Evolutionary conservation across 78 protist species (phyloP).

Genomic region (Dictyostelium capitatum): DNA sequence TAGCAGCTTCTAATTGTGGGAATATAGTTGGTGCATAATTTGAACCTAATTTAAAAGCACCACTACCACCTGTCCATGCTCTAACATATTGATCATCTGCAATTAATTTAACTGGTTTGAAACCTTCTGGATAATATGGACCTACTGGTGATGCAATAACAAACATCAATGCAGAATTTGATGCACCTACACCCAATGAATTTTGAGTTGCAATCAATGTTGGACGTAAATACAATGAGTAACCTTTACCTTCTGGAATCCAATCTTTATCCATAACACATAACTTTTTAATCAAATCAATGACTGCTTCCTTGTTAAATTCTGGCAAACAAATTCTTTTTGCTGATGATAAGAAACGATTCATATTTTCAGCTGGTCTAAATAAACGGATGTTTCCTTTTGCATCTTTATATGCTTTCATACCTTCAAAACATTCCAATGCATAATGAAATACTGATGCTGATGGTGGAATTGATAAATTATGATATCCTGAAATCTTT

Average conservation of each 20-base stretch:
- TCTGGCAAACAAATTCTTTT: constrained; percentile 94
- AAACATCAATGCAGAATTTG: constrained; percentile 75
- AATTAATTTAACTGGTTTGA: constrained; percentile 94
- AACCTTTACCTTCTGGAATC: constrained; percentile 96
- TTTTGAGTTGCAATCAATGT: constrained; percentile 94
- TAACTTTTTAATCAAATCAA: constrained; percentile 92
- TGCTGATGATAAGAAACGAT: constrained; percentile 89
- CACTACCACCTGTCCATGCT: constrained; percentile 89
- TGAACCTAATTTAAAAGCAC: constrained; percentile 66
- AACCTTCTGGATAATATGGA: constrained; percentile 98
- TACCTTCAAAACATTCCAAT: constrained; percentile 97
- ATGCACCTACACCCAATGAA: constrained; percentile 73
- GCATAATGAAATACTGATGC: constrained; percentile 96
- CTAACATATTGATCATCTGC: constrained; percentile 91
- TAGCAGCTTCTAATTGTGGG: constrained; percentile 93
- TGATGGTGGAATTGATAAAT: constrained; percentile 92
- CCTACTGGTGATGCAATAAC: constrained; percentile 97
- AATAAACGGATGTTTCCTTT: constrained; percentile 87
- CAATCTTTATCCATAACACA: constrained; percentile 93
- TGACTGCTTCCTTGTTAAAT: constrained; percentile 83
- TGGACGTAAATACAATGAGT: constrained; percentile 98
- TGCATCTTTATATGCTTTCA: constrained; percentile 96
- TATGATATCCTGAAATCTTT: constrained; percentile 91
- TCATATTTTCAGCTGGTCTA: constrained; percentile 97
- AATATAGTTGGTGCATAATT: constrained; percentile 97